Conservation (phyloP, 2,329 filamentous ascomycete genomes). For the Diplodia intermedia region DNA sequence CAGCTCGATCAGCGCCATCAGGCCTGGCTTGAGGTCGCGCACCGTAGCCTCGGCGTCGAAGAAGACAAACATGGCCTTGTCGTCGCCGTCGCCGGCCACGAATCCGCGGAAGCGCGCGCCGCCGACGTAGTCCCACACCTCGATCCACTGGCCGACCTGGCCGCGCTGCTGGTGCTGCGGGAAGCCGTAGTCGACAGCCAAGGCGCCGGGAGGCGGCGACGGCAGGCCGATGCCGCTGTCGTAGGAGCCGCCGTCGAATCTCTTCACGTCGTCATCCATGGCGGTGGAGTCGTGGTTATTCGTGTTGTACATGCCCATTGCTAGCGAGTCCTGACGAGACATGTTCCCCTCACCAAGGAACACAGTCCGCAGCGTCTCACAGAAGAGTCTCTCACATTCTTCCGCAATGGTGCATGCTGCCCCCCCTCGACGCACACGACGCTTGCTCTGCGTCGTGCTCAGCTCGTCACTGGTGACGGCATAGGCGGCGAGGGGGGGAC, state of each 20-base stretch:
- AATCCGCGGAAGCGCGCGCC: conserved; percentile 88
- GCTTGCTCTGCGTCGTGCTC: conserved; percentile 44
- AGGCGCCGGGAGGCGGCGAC: conserved; percentile 43
- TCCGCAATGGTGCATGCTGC: conserved; percentile 95
- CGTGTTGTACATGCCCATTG: conserved; percentile 71
- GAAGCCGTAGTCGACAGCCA: conserved; percentile 27
- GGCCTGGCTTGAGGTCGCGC: conserved; percentile 82
- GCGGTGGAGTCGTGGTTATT: conserved; percentile 43
- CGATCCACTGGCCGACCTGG: conserved; percentile 69
- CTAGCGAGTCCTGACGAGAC: conserved; percentile 80
- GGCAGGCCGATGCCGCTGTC: conserved; percentile 42
- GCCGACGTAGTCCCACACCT: conserved; percentile 85
- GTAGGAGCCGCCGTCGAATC: conserved; percentile 60
- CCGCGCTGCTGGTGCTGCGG: conserved; percentile 31
- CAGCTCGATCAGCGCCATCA: conserved; percentile 90
- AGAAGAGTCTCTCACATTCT: conserved; percentile 99
- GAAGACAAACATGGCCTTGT: conserved; percentile 85
- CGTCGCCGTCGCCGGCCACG: conserved; percentile 71
- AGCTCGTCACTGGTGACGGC: conserved; percentile 69
- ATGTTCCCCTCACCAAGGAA: conserved; percentile 94
- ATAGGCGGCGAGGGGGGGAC: conserved; percentile 84
- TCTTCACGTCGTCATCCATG: conserved; percentile 64
- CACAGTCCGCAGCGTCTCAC: conserved; percentile 89
- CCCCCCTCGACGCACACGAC: conserved; percentile 70
- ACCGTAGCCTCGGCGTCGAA: conserved; percentile 77